Percentiles rank a stretch among this genome's conserved stretches.
phyloP scores from a whole-genome alignment of 169 alveolate genomes.

The Babesia ovata region DNA sequence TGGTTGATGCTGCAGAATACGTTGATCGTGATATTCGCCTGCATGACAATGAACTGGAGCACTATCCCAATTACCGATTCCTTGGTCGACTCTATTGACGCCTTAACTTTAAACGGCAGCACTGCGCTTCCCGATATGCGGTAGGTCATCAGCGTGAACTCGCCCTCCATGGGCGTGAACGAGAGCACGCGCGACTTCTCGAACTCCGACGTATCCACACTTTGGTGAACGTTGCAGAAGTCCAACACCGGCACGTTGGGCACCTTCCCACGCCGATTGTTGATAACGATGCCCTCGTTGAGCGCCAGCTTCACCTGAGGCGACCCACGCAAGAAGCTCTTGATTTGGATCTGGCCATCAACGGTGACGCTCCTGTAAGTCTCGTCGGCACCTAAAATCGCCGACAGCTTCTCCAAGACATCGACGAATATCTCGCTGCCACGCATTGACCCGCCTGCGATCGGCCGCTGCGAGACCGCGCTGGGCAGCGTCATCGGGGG shows the following conservation, averaged over 20 bases:
- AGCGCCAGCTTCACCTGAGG: conserved; percentile 88
- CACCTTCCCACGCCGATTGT: conserved; percentile 25
- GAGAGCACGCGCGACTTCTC: conserved; percentile 66
- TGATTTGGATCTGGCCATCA: conserved; percentile 92
- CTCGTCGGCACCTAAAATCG: conserved; percentile 87
- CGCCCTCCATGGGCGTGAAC: conserved; percentile 91
- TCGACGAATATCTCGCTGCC: conserved; percentile 72
- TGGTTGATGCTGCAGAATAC: conserved; percentile 44
- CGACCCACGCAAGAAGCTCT: conserved; percentile 85
- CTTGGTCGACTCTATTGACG: conserved; percentile 27
- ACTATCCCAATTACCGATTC: neutral
- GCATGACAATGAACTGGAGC: neutral
- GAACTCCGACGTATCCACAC: conserved; percentile 91
- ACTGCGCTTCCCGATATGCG: conserved; percentile 67
- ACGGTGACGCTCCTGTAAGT: conserved; percentile 86
- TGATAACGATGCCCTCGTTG: conserved; percentile 78
- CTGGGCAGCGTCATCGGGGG: conserved; percentile 78
- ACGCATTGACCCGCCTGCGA: conserved; percentile 46
- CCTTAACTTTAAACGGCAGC: conserved; percentile 51
- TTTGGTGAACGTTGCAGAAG: conserved; percentile 93
- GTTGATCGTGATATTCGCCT: conserved; percentile 35
- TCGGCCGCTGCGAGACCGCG: conserved; percentile 81
- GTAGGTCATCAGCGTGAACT: conserved; percentile 88
- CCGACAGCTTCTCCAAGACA: conserved; percentile 74
- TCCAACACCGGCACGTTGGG: conserved; percentile 80